Base-by-base conservation (phyloP, 2,329 filamentous ascomycete genomes). In the Sporothrix phasma region DNA sequence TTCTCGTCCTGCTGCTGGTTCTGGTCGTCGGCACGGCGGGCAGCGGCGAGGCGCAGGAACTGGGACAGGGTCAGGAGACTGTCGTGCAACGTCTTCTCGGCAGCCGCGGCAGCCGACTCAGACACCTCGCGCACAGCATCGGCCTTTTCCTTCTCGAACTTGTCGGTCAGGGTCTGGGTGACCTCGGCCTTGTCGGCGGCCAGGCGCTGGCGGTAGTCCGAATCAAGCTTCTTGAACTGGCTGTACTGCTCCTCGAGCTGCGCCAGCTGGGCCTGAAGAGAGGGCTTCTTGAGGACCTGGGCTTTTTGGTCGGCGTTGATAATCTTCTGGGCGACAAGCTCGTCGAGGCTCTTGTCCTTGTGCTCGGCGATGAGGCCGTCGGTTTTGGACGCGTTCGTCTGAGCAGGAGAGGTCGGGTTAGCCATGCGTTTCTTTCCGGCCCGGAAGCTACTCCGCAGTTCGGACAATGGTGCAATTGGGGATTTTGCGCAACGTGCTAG, bases 291-390 rank as follows among this genome's bases (percentile, higher is more conserved):
- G 68, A 87, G 79, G 65, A 87, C 82, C 74, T 90, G 86, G 11
- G 87, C 84, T 76, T 88, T 90, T 76, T 93, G 89, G 75, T 93
- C 89, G 75, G 81, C 74, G 74, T 93, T 93, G 81, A 93, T 90
- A 73, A 90, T 85, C 75, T 84, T 88, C 65, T 81, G 74, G 22
- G 82, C 76, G 63, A 92, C 85, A 62, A 93, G 81, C 51, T 92
- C 84, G 64, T 92, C 88, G 62, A 92, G 84, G 10, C 84, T 81
- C 74, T 88, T 87, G 73, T 78, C 84, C 66, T 85, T 80, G 77
- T 92, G 84, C 73, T 89, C 85, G 68, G 80, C 81, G 69, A 92
- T 79, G 69, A 92, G 78, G 59, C 80, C 71, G 70, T 92, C 88
- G 72, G 88, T 87, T 78, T 89, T 92, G 70, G 84, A 82, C 69